A percentile compares a stretch with the other conserved stretches of the same genome.
These are phyloP conservation scores for Dalechampia spathulata DNA, from an alignment of 441 rosid genomes.

Conservation along the genomic window DNA sequence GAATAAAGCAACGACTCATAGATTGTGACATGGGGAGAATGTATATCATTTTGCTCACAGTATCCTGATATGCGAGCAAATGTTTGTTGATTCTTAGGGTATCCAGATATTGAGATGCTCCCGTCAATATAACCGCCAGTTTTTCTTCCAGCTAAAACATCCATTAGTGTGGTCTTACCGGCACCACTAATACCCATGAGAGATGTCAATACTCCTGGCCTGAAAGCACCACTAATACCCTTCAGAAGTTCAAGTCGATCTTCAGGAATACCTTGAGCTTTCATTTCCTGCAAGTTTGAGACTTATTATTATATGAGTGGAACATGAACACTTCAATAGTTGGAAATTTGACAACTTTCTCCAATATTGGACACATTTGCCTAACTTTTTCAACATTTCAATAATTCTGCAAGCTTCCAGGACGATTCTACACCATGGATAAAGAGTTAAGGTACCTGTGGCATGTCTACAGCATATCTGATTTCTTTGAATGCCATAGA, in stretches of 20 bases:
- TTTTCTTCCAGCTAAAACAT: slow-evolving; percentile 72
- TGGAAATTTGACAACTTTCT: neutral
- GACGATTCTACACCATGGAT: no score
- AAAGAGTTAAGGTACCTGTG: slow-evolving; percentile 45
- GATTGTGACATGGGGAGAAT: slow-evolving; percentile 67
- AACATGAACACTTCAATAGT: neutral
- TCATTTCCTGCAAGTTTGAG: slow-evolving; percentile 43
- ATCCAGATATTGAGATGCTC: slow-evolving; percentile 49
- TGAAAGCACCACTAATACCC: slow-evolving; percentile 58
- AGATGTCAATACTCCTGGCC: slow-evolving; percentile 66
- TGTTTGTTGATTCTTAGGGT: slow-evolving; percentile 61
- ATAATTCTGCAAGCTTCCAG: neutral
- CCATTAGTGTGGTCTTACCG: slow-evolving; percentile 75
- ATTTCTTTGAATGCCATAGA: slow-evolving; percentile 51
- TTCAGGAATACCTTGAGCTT: slow-evolving; percentile 45
- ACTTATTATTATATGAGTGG: neutral
- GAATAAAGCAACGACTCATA: slow-evolving; percentile 58
- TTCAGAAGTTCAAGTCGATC: slow-evolving; percentile 47
- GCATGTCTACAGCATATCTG: slow-evolving; percentile 59
- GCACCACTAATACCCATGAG: slow-evolving; percentile 74
- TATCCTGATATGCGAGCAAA: slow-evolving; percentile 69
- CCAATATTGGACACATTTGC: neutral
- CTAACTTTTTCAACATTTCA: neutral
- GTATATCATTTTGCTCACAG: slow-evolving; percentile 69
- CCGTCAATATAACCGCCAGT: slow-evolving; percentile 62